Evolutionary conservation across 805 yeast species (phyloP).

Genomic region (Candida easanensis): DNA sequence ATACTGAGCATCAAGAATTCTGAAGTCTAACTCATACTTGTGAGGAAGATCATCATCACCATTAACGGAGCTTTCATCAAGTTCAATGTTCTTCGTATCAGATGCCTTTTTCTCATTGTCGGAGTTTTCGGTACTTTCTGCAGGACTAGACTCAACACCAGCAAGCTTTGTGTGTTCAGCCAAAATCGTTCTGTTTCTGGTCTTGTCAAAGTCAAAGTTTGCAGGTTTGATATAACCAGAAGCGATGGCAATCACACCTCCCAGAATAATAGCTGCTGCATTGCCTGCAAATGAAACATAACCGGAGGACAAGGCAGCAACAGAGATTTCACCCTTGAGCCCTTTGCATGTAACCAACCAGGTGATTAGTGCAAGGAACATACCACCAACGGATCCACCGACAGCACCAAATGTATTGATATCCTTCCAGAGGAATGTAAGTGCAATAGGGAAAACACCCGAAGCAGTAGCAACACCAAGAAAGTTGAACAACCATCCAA

Average conservation of each 20-base stretch:
- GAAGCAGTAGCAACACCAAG: constrained; percentile 37
- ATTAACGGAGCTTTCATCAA: constrained; percentile 5
- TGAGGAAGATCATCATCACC: constrained; percentile 25
- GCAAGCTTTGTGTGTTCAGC: constrained; percentile 13
- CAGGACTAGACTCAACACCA: constrained; percentile 1
- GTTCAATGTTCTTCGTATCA: background rate
- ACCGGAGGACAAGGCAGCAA: constrained; percentile 32
- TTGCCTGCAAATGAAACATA: constrained; percentile 44
- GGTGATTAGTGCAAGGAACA: constrained; percentile 33
- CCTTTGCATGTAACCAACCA: constrained; percentile 39
- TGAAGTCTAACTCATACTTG: constrained; percentile 26
- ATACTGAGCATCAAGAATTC: constrained; percentile 30
- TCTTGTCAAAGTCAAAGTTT: constrained; percentile 33
- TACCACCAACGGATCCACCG: constrained; percentile 37
- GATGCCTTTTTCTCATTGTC: background rate
- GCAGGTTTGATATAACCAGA: constrained; percentile 37
- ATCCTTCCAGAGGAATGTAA: constrained; percentile 38
- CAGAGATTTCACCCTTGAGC: constrained; percentile 35
- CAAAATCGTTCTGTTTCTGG: constrained; percentile 35
- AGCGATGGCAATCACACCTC: constrained; percentile 34
- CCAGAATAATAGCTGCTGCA: constrained; percentile 27
- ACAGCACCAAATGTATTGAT: constrained; percentile 37
- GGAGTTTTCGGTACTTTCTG: background rate
- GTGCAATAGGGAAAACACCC: constrained; percentile 38
- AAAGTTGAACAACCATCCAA: constrained; percentile 40